phyloP scores from a whole-genome alignment of 495 filamentous ascomycete species.

The Trichoderma gamsii region DNA sequence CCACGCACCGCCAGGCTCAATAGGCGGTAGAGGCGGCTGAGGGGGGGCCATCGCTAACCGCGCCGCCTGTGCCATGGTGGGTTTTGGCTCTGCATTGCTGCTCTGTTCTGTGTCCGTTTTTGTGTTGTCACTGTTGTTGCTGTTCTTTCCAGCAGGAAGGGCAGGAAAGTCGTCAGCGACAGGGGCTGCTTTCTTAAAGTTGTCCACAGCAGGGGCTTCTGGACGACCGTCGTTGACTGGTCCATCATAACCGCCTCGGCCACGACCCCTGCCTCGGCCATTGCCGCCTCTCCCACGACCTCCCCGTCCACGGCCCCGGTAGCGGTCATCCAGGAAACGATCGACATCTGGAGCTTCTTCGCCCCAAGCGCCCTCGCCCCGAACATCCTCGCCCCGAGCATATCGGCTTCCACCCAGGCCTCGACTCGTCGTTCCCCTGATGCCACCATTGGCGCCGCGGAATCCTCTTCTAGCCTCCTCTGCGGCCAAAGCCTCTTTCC shows the following conservation, averaged over 20 bases:
- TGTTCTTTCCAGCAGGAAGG: conserved; percentile 23
- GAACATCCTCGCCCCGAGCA: conserved; percentile 26
- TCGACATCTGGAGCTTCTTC: conserved; percentile 20
- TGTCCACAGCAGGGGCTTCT: not conserved
- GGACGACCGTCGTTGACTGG: conserved; percentile 21
- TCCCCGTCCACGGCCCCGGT: conserved; percentile 26
- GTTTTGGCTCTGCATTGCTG: conserved; percentile 11
- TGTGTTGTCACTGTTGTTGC: conserved; percentile 24
- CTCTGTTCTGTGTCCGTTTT: not conserved
- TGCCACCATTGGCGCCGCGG: conserved; percentile 37
- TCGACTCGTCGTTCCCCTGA: conserved; percentile 28
- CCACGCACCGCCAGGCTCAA: conserved; percentile 35
- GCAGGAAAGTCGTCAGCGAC: conserved; percentile 39
- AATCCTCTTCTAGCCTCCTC: conserved; percentile 31
- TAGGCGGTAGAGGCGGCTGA: conserved; percentile 24
- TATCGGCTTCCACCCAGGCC: conserved; percentile 32
- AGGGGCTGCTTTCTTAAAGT: conserved; percentile 15
- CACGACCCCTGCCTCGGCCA: conserved; percentile 16
- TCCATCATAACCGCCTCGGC: conserved; percentile 20
- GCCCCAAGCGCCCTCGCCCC: conserved; percentile 21
- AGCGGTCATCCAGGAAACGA: conserved; percentile 25
- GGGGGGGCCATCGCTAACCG: not conserved
- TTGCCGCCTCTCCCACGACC: conserved; percentile 24
- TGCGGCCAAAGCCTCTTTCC: conserved; percentile 31
- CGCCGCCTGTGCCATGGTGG: conserved; percentile 12